phyloP scores from a whole-genome alignment of 2,329 filamentous ascomycete species.

The Aureobasidium mangrovei region DNA sequence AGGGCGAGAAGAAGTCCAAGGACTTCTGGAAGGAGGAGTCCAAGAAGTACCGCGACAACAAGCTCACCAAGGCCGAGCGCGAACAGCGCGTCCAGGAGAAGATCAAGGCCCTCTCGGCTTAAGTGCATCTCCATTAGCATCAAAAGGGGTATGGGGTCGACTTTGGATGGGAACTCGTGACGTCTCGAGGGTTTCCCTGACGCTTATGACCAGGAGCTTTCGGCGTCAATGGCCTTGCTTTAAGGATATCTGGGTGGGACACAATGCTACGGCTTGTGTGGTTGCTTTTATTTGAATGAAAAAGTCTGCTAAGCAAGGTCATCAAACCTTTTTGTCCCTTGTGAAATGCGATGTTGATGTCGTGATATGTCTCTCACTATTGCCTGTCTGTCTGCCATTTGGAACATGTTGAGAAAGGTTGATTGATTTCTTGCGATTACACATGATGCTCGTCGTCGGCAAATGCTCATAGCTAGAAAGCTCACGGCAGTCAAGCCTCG shows the following conservation, averaged over 20 bases:
- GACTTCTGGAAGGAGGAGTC: conserved; percentile 67
- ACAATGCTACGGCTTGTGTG: conserved; percentile 13
- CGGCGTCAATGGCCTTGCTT: conserved; percentile 15
- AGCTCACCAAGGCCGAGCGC: conserved; percentile 79
- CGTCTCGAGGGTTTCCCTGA: conserved; percentile 8
- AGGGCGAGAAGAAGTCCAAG: conserved; percentile 86
- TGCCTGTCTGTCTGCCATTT: not conserved
- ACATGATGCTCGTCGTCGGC: too few relatives aligned
- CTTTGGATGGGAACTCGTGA: not conserved
- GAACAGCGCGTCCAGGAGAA: conserved; percentile 75
- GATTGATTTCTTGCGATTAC: too few relatives aligned
- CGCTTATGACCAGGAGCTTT: conserved; percentile 13
- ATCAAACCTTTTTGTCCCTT: conserved; percentile 4
- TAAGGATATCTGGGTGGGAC: conserved; percentile 14
- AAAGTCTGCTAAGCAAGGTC: conserved; percentile 15
- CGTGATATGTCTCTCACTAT: not conserved
- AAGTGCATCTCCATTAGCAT: conserved; percentile 12
- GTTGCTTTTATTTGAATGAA: conserved; percentile 13
- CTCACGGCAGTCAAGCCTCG: too few relatives aligned
- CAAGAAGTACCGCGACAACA: conserved; percentile 72
- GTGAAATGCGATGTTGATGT: not conserved
- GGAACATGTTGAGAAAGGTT: too few relatives aligned
- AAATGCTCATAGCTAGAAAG: too few relatives aligned
- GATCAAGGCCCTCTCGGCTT: conserved; percentile 63
- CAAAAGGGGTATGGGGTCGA: conserved; percentile 14